Evolutionary conservation across 129 eudicot species (phyloP).

Genomic region (Pittosporum tobira): DNA sequence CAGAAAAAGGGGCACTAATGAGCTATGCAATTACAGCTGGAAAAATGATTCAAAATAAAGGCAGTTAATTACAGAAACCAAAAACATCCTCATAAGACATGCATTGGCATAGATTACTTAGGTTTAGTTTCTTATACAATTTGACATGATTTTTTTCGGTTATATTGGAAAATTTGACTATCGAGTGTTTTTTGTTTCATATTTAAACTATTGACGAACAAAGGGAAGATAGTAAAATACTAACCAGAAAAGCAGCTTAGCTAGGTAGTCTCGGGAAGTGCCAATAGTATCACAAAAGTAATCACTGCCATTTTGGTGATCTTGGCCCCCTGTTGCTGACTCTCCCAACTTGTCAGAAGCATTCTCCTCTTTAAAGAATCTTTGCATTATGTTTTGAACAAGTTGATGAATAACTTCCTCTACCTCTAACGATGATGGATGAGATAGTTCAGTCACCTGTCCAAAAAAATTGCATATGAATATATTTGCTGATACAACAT

Average conservation of each 20-base stretch:
- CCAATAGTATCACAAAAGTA: slow-evolving; percentile 49
- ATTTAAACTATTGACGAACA: neutral
- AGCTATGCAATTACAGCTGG: neutral
- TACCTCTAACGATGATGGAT: slow-evolving; percentile 84
- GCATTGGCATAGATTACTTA: no score
- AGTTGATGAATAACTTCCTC: slow-evolving; percentile 77
- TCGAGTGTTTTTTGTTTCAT: neutral
- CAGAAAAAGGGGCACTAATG: neutral
- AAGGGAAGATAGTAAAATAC: slow-evolving; percentile 10
- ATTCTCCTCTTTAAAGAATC: slow-evolving; percentile 49
- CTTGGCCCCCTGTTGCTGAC: slow-evolving; percentile 24
- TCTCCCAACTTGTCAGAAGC: slow-evolving; percentile 21
- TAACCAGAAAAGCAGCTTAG: slow-evolving; percentile 91
- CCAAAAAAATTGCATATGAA: slow-evolving; percentile 4
- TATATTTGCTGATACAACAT: slow-evolving; percentile 1
- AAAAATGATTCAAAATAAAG: neutral
- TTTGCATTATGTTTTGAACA: slow-evolving; percentile 45
- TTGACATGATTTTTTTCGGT: neutral
- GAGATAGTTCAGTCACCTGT: slow-evolving; percentile 78
- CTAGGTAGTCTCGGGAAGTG: slow-evolving; percentile 83
- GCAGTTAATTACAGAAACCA: neutral
- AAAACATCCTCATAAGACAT: neutral
- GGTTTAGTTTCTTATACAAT: no score
- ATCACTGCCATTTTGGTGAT: slow-evolving; percentile 25
- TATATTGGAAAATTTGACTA: no score